These are phyloP conservation scores for Canna indica DNA, from an alignment of 176 grass and related monocot species.

Conservation along the genomic window DNA sequence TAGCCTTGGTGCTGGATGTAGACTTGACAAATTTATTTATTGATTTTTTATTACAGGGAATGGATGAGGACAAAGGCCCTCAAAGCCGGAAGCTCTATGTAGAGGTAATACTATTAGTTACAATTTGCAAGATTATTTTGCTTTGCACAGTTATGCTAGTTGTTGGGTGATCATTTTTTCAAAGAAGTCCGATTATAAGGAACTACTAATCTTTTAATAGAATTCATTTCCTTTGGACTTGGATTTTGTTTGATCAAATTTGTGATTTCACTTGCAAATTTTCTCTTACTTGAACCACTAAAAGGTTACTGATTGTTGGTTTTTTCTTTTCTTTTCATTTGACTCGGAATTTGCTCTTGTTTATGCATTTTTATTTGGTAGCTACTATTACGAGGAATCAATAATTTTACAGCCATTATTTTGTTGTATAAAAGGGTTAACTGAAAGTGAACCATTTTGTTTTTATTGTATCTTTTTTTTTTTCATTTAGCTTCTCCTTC, in stretches of 20 bases:
- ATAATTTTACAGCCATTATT: not conserved
- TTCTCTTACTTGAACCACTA: not conserved
- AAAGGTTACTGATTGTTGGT: not conserved
- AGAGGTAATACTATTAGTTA: conserved; percentile 41
- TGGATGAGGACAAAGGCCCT: conserved; percentile 99
- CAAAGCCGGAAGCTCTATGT: conserved; percentile 94
- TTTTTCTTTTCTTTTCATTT: not conserved
- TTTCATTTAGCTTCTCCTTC: not conserved
- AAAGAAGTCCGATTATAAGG: not conserved
- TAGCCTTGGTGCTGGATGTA: not conserved
- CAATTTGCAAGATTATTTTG: not conserved
- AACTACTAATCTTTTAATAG: not conserved
- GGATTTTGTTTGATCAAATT: not conserved
- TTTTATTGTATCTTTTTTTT: not conserved
- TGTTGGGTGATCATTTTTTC: not conserved
- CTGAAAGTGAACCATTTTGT: not conserved
- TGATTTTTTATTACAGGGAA: conserved; percentile 38
- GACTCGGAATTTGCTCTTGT: not conserved
- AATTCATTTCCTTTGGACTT: not conserved
- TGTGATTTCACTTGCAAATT: not conserved
- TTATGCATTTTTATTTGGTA: not conserved
- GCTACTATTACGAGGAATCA: not conserved
- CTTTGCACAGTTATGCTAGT: not conserved
- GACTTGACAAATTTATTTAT: not conserved
- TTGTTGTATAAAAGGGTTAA: not conserved